Evolutionary conservation across 768 basidiomycete genomes (phyloP), one percentile per base, ranked within the genome.

Genomic region (Cystobasidium onofrii): DNA sequence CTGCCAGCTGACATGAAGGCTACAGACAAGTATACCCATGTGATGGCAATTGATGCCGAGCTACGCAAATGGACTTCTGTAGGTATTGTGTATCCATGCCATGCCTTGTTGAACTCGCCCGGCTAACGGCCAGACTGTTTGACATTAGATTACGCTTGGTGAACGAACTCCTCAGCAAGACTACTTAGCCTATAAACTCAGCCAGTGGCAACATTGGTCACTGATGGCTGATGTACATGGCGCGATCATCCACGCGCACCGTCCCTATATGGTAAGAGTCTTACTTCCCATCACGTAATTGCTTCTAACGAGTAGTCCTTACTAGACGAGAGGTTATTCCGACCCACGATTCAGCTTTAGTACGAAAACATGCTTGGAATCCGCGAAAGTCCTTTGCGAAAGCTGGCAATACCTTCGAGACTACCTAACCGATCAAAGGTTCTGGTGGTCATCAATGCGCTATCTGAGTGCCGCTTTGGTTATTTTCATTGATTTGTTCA

Each of bases 401-500:
- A 46, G 41, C n/a, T 50, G 65, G 29, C 50, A 50, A 43, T 36
- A 67, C 41, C 27, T 67, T 10, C 65, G 46, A 31, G 65, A 67
- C 31, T 46, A 50, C 29, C 17, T 67, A 27, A 50, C 46, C 13
- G 65, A 67, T 52, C 41, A 67, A 52, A 25, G 65, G 31, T 67
- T 67, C 23, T 67, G 65, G 65, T 67, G 65, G 65, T 13, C 41
- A 18, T 10, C 23, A 9, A 43, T 46, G 44, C 41, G 65, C 15
- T 67, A 44, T 61, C 75, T 18, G 13, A 64, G 73, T 61, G 46
- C 75, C 3, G 44, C 69, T 0, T 50, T 77, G 50, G 76, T 78
- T 0, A 46, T 78, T 1, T 66, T 75, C 33, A 74, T 77, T 66
- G 75, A 78, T 46, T 34, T 77, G 3, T 78, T 77, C 27, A 76